Evolutionary conservation across 495 filamentous ascomycete genomes (phyloP), one percentile per base, ranked within the genome.

Genomic region (Lophium mytilinum): DNA sequence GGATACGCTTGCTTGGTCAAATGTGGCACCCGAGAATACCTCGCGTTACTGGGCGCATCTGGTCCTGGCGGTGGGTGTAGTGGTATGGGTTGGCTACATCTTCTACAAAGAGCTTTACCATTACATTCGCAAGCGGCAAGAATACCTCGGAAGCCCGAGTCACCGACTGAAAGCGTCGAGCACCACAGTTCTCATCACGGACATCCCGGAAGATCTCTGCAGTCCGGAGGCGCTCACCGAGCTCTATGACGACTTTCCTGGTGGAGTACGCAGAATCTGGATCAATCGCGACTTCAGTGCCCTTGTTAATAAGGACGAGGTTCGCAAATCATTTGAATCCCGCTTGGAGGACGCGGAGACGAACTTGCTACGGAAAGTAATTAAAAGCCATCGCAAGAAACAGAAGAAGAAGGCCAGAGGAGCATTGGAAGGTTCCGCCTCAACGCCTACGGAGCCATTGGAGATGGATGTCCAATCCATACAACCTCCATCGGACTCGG

Each of bases 221-320:
- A 86, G 79, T 19, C 76, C 87, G 42, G 83, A 95, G 49, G 87
- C 89, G 9, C 76, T 98, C 12, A 78, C 84, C 41, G 83, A 80
- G 0, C 75, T 98, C 14, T 98, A 93, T 63, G 93, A 98, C 69
- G 90, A 96, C 8, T 98, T 96, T 65, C 93, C 93, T 4, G 93
- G 93, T 41, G 93, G 93, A 48, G 84, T 98, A 68, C 83, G 90
- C 52, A 96, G 96, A 68, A 90, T 97, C 37, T 98, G 91, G 89
- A 85, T 96, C 58, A 96, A 96, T 52, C 84, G 93, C 18, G 88
- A 97, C 66, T 92, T 86, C 56, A 89, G 92, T 52, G 83, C 87
- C 30, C 80, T 98, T 11, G 78, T 87, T 50, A 86, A 90, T 55
- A 98, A 98, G 67, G 88, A 96, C 42, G 80, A 87, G 61, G 73